Evolutionary conservation across 257 asterid genomes (phyloP).

Genomic region (Gynochthodes officinalis): DNA sequence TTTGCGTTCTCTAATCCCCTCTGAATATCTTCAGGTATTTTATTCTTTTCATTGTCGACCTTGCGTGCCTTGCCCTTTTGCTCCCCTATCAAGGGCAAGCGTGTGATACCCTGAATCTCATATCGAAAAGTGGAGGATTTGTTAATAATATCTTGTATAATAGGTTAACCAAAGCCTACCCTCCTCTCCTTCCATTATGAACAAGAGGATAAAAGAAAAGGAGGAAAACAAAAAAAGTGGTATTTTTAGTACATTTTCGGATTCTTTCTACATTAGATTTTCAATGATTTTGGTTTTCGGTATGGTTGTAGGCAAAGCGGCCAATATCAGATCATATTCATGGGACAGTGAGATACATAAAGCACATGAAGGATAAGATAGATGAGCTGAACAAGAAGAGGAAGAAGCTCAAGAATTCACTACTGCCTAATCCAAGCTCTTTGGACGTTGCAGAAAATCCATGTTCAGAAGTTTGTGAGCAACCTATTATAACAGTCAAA

Average conservation of each 20-base stretch:
- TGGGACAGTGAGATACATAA: slow-evolving; percentile 43
- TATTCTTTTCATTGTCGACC: too few relatives aligned
- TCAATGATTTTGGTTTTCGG: background rate
- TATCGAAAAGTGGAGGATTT: too few relatives aligned
- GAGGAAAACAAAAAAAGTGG: too few relatives aligned
- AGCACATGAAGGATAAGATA: slow-evolving; percentile 31
- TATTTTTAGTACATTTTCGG: too few relatives aligned
- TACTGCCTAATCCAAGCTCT: background rate
- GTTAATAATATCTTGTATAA: too few relatives aligned
- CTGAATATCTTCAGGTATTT: slow-evolving; percentile 24
- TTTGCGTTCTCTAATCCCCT: slow-evolving; percentile 29
- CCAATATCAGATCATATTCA: slow-evolving; percentile 43
- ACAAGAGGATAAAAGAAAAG: too few relatives aligned
- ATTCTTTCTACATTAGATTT: background rate
- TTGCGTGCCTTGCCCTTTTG: too few relatives aligned
- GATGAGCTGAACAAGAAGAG: slow-evolving; percentile 28
- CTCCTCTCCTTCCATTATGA: too few relatives aligned
- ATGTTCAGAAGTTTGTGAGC: background rate
- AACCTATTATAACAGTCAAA: slow-evolving; percentile 31
- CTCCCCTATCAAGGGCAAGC: too few relatives aligned
- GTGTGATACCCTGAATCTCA: too few relatives aligned
- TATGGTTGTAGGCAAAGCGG: slow-evolving; percentile 44
- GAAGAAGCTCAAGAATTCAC: slow-evolving; percentile 21
- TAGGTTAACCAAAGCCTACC: too few relatives aligned
- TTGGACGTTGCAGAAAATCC: background rate